These are phyloP conservation scores for Pestalotiopsis sp. DNA, from an alignment of 2,329 filamentous ascomycete species.

Conservation along the genomic window DNA sequence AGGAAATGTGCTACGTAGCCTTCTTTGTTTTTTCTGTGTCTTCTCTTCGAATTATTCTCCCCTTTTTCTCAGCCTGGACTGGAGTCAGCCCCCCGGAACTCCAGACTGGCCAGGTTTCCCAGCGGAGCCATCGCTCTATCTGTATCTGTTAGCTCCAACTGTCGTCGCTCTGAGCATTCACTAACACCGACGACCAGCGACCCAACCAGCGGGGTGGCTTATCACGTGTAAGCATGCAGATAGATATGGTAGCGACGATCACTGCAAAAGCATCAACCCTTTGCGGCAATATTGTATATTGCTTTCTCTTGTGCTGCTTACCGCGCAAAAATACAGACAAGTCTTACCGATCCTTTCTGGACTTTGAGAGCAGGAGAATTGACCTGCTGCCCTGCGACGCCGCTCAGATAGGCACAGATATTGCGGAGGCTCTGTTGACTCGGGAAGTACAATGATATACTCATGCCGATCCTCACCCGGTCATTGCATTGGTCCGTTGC, in stretches of 20 bases:
- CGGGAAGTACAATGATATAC: background rate
- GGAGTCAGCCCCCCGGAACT: background rate
- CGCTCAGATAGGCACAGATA: background rate
- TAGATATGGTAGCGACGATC: background rate
- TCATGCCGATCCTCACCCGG: background rate
- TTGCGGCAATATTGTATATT: background rate
- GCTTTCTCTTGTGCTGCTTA: background rate
- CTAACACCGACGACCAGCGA: background rate
- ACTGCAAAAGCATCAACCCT: background rate
- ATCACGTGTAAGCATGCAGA: constrained; percentile 3
- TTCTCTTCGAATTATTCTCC: background rate
- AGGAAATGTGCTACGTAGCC: background rate
- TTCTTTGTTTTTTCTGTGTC: background rate
- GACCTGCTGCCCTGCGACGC: no score
- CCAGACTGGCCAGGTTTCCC: constrained; percentile 9
- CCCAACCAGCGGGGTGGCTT: background rate
- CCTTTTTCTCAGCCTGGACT: constrained; percentile 6
- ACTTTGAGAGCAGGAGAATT: no score
- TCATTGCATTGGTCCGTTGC: background rate
- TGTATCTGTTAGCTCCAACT: constrained; percentile 6
- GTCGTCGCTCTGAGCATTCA: background rate
- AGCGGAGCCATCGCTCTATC: background rate
- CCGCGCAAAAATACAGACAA: background rate
- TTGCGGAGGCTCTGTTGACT: background rate
- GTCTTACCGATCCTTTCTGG: background rate